Percentiles rank a stretch among this genome's conserved stretches.
phyloP scores from a whole-genome alignment of 2,329 filamentous ascomycete species.

The Thielaviopsis euricoi region DNA sequence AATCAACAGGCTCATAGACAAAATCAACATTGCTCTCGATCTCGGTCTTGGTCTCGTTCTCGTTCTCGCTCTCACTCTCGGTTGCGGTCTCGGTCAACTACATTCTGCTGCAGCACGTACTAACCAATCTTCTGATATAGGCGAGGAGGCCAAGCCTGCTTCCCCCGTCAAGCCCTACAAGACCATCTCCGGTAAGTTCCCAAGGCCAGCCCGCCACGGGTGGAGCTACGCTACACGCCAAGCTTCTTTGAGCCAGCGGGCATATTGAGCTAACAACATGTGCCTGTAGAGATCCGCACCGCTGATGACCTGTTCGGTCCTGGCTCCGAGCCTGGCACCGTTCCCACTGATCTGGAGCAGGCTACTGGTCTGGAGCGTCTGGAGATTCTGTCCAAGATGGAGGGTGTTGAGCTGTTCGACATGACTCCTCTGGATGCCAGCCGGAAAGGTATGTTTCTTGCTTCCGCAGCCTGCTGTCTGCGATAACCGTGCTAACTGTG shows the following conservation, averaged over 20 bases:
- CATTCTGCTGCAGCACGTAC: slow-evolving; percentile 3
- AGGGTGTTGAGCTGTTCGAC: slow-evolving; percentile 94
- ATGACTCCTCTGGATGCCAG: slow-evolving; percentile 91
- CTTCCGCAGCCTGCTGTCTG: too few relatives aligned
- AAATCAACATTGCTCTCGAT: too few relatives aligned
- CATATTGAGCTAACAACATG: slow-evolving; percentile 13
- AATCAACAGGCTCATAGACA: too few relatives aligned
- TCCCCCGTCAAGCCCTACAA: slow-evolving; percentile 28
- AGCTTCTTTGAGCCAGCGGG: background rate
- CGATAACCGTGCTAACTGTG: background rate
- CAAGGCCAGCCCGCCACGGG: slow-evolving; percentile 4
- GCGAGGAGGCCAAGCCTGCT: slow-evolving; percentile 14
- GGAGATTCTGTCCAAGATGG: slow-evolving; percentile 98
- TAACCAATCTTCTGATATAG: slow-evolving; percentile 1
- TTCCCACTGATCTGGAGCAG: slow-evolving; percentile 91
- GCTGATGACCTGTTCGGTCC: slow-evolving; percentile 72
- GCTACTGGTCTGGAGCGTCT: slow-evolving; percentile 95
- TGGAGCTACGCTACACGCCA: background rate
- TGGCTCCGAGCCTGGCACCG: slow-evolving; percentile 64
- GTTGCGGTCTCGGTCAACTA: too few relatives aligned
- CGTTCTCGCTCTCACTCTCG: too few relatives aligned
- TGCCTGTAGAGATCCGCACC: slow-evolving; percentile 57
- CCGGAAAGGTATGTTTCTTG: slow-evolving; percentile 47
- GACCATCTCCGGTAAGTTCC: slow-evolving; percentile 29
- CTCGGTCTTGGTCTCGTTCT: too few relatives aligned